phyloP scores from a whole-genome alignment of 202 grass and related monocot genomes.

The Tripidium arundinaceum region DNA sequence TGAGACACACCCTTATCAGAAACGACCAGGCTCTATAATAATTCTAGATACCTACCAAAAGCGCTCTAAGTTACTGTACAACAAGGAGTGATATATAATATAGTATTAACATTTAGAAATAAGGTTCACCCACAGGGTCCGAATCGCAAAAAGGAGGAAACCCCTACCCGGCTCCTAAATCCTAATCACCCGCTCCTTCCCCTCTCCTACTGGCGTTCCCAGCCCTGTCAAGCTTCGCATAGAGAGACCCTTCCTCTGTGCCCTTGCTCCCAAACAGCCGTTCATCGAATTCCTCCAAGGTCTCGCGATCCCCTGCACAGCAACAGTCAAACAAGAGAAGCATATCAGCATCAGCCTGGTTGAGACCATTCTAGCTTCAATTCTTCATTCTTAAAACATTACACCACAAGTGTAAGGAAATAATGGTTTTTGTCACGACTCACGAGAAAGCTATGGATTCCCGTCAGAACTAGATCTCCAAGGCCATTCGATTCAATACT shows the following conservation, averaged over 20 bases:
- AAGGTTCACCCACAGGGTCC: neutral
- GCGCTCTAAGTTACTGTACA: too few relatives aligned
- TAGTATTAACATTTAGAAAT: neutral
- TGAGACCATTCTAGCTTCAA: neutral
- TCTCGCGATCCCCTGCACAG: constrained; percentile 31
- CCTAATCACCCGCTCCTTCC: neutral
- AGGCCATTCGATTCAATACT: neutral
- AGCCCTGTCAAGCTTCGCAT: constrained; percentile 46
- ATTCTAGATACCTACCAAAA: too few relatives aligned
- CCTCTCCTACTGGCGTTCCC: neutral
- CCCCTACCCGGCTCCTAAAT: neutral
- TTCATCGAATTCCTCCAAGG: constrained; percentile 38
- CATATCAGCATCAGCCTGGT: neutral
- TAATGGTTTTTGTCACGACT: too few relatives aligned
- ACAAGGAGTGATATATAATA: too few relatives aligned
- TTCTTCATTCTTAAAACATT: constrained; percentile 6
- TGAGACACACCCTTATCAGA: too few relatives aligned
- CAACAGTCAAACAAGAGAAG: constrained; percentile 1
- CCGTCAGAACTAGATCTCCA: constrained; percentile 17
- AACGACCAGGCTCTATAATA: too few relatives aligned
- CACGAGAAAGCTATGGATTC: constrained; percentile 7
- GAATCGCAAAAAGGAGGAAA: constrained; percentile 29
- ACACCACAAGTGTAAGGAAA: neutral
- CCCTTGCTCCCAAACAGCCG: constrained; percentile 38
- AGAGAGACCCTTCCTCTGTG: constrained; percentile 22